Base-by-base conservation (phyloP, 2,329 filamentous ascomycete species). In the Alternaria gansuensis region DNA sequence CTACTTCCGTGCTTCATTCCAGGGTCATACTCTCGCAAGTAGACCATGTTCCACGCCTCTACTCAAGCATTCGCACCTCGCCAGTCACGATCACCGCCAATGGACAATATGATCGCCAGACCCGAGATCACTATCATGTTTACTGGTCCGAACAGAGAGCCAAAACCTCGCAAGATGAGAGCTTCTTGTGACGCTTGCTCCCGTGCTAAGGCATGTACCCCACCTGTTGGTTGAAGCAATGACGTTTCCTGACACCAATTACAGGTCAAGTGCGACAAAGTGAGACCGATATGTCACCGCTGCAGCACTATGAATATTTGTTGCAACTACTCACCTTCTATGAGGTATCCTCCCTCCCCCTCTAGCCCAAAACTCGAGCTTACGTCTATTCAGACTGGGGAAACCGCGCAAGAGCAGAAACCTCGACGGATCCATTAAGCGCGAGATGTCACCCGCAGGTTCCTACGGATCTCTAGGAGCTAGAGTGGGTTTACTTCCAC, bases 161-260 rank as follows among this genome's bases (percentile, higher is more conserved):
- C 62, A 41, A 77, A 75, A 64, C 71, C 73, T 53, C 71, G 75
- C 37, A 77, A 77, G 64, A 73, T 77, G 61, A 68, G 75, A 60
- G 75, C 75, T 60, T 77, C 75, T 28, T 77, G 75, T 39, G 75
- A 77, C 62, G 75, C 75, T 31, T 77, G 75, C 65, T 77, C 75
- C 34, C 74, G 74, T 50, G 74, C 75, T 33, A 77, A 77, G 60
- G 69, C 71, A 66, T 23, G 5, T 24, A 31, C 21, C 34, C 13
- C 11, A 17, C 23, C 24, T 31, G 14, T 34, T 11, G 14, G 17
- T 46, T 13, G 29, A 21, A 26, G 23, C 14, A 5, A 3, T 10
- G n/a, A 17, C n/a, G 0, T 2, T 26, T 24, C 17, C 56, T 71
- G 46, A 71, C 28, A 10, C 28, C 7, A 31, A 23, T 11, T 7